A percentile compares a stretch with the other conserved stretches of the same genome.
Conservation (phyloP, 2,329 filamentous ascomycete species). For the Knufia fluminis region DNA sequence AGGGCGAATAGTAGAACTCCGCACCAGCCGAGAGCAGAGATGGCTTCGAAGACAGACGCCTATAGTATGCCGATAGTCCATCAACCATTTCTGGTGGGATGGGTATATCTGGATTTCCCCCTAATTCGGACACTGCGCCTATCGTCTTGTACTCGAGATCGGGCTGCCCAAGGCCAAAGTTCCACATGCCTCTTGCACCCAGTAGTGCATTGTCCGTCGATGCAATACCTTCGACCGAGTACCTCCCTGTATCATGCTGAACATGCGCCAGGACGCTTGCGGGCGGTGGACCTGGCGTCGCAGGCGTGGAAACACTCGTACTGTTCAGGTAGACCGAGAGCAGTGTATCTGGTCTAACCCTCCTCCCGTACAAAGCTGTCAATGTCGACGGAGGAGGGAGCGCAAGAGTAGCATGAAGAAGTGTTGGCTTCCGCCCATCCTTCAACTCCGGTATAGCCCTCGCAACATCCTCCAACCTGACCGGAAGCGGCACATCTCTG, state of each 20-base stretch:
- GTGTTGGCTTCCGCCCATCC: constrained; percentile 30
- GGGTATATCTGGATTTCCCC: constrained; percentile 10
- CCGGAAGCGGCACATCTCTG: constrained; percentile 32
- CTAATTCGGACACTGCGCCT: constrained; percentile 14
- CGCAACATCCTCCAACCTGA: constrained; percentile 30
- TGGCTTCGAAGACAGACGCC: constrained; percentile 27
- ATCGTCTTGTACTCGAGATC: not conserved
- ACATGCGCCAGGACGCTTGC: constrained; percentile 38
- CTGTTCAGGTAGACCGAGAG: constrained; percentile 58
- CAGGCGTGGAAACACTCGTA: constrained; percentile 27
- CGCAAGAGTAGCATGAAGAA: constrained; percentile 38
- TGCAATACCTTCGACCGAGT: constrained; percentile 79
- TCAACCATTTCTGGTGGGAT: constrained; percentile 29
- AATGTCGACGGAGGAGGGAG: constrained; percentile 65
- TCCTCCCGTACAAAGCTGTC: constrained; percentile 73
- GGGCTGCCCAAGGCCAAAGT: constrained; percentile 65
- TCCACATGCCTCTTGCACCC: constrained; percentile 82
- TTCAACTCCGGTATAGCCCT: constrained; percentile 59
- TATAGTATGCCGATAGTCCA: constrained; percentile 12
- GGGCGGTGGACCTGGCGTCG: constrained; percentile 42
- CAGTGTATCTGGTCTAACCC: constrained; percentile 68
- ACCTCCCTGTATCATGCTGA: constrained; percentile 71
- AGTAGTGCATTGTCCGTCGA: constrained; percentile 87
- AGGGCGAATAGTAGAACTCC: constrained; percentile 87
- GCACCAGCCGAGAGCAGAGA: constrained; percentile 81